Evolutionary conservation across 805 yeast species (phyloP).

Genomic region (Priceomyces melissophilus): DNA sequence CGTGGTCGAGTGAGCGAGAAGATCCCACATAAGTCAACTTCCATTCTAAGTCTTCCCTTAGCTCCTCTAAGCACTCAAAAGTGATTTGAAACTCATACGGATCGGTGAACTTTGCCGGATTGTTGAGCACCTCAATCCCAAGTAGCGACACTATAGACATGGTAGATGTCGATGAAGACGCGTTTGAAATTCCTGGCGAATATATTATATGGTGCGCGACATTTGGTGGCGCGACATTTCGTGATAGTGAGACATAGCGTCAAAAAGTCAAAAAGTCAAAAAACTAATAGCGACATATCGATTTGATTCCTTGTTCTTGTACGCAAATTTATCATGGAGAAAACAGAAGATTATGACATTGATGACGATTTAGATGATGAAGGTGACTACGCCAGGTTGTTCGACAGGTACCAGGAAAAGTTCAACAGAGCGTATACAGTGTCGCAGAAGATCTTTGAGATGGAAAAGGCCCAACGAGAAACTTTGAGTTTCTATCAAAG

Average conservation of each 20-base stretch:
- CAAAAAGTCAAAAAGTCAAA: too few species aligned
- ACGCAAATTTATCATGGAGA: too few species aligned
- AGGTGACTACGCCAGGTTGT: slow-evolving; percentile 23
- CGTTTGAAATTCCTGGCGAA: slow-evolving; percentile 2
- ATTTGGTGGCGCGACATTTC: slow-evolving; percentile 2
- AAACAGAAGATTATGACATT: slow-evolving; percentile 3
- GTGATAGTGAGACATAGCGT: slow-evolving; percentile 3
- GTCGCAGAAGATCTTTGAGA: slow-evolving; percentile 24
- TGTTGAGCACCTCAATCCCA: slow-evolving; percentile 88
- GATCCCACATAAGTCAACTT: slow-evolving; percentile 96
- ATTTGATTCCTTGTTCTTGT: too few species aligned
- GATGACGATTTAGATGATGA: slow-evolving; percentile 6
- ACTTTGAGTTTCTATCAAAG: slow-evolving; percentile 31
- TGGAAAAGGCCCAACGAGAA: slow-evolving; percentile 34
- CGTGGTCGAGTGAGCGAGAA: slow-evolving; percentile 90
- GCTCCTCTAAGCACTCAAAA: slow-evolving; percentile 91
- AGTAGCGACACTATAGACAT: slow-evolving; percentile 94
- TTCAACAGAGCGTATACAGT: slow-evolving; percentile 20
- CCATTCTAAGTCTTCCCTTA: slow-evolving; percentile 94
- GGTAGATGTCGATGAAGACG: neutral
- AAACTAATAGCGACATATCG: too few species aligned
- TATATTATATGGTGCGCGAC: neutral
- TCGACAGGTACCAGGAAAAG: slow-evolving; percentile 24
- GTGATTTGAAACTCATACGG: slow-evolving; percentile 97
- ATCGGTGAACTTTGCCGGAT: slow-evolving; percentile 91